phyloP scores from a whole-genome alignment of 1,139 yeast genomes.

The Geotrichum reessii region DNA sequence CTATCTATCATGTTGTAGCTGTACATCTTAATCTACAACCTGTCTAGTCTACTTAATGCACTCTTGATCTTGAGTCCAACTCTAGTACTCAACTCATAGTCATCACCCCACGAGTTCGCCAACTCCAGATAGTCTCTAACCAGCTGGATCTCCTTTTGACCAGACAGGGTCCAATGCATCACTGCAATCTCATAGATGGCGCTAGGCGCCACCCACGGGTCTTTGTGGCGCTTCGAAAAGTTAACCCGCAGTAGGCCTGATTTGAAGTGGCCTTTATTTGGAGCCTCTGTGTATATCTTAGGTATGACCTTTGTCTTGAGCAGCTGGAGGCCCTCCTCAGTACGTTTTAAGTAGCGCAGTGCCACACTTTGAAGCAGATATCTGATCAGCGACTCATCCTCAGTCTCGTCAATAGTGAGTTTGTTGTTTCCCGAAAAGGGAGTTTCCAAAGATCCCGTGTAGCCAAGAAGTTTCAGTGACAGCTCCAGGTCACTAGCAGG shows the following conservation, averaged over 20 bases:
- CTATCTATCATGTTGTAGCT: not conserved
- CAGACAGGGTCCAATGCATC: constrained; percentile 67
- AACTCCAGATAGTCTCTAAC: constrained; percentile 65
- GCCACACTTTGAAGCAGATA: constrained; percentile 57
- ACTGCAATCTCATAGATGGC: constrained; percentile 81
- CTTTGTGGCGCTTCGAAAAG: constrained; percentile 31
- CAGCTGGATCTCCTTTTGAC: constrained; percentile 43
- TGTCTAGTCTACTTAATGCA: constrained; percentile 39
- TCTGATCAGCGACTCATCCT: constrained; percentile 62
- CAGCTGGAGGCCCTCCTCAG: constrained; percentile 53
- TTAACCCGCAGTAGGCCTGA: constrained; percentile 32
- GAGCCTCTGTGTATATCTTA: constrained; percentile 28
- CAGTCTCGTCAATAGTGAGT: constrained; percentile 41
- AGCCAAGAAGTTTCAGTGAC: constrained; percentile 47
- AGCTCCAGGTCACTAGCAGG: constrained; percentile 50
- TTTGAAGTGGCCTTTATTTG: constrained; percentile 25
- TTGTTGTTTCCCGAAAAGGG: constrained; percentile 13
- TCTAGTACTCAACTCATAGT: constrained; percentile 86
- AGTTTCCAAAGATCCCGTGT: constrained; percentile 39
- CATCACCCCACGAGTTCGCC: constrained; percentile 76
- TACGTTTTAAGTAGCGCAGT: constrained; percentile 58
- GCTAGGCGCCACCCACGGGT: constrained; percentile 88
- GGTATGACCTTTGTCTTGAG: constrained; percentile 56
- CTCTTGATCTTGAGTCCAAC: constrained; percentile 88
- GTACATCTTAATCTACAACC: not conserved